Percentiles rank a stretch among this genome's conserved stretches.
Evolutionary conservation across 495 filamentous ascomycete genomes (phyloP).

Genomic region (Rostrohypoxylon terebratum): DNA sequence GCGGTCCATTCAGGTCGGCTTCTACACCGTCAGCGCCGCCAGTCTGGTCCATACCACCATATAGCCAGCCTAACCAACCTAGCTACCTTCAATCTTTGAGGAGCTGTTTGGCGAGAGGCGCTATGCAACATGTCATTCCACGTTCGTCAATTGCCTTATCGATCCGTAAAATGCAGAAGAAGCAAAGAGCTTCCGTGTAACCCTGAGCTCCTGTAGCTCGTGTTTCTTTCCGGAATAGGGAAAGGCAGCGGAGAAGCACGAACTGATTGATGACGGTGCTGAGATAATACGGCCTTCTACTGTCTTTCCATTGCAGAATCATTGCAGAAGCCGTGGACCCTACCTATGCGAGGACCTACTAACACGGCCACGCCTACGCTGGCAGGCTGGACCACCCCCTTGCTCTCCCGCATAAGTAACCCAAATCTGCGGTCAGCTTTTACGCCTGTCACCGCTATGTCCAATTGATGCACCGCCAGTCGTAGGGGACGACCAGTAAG

Average conservation of each 20-base stretch:
- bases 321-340: no score
- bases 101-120: conserved; percentile 28
- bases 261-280: conserved; percentile 31
- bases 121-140: conserved; percentile 1
- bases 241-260: conserved; percentile 39
- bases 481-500: conserved; percentile 32
- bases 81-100: background rate
- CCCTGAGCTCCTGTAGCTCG: conserved; percentile 14
- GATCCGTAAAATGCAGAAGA: background rate
- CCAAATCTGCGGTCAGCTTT: conserved; percentile 45
- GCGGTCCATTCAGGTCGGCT: conserved; percentile 14
- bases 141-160: conserved; percentile 34
- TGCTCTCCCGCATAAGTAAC: conserved; percentile 39
- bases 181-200: conserved; percentile 5
- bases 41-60: conserved; percentile 16
- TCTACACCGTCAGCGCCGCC: conserved; percentile 37
- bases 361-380: conserved; percentile 32
- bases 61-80: background rate
- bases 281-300: conserved; percentile 33
- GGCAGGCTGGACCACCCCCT: conserved; percentile 11
- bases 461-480: conserved; percentile 21
- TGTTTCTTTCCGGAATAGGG: conserved; percentile 16
- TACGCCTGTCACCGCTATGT: conserved; percentile 41
- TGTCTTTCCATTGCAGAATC: background rate
- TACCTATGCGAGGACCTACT: conserved; percentile 1